A percentile compares a stretch with the other conserved stretches of the same genome.
Evolutionary conservation across 306 rosid species (phyloP).

Genomic region (Datisca glomerata): DNA sequence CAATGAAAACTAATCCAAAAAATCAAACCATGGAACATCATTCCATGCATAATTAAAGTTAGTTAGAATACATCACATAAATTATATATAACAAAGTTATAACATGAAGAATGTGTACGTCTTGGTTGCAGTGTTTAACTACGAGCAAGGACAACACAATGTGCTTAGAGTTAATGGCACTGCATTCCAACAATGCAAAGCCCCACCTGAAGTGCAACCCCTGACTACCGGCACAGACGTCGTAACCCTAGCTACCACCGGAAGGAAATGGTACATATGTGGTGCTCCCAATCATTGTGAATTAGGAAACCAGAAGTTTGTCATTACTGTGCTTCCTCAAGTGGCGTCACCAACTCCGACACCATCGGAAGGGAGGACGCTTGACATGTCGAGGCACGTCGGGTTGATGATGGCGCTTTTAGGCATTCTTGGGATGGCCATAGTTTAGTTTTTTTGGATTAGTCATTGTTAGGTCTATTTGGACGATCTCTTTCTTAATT

Average conservation of each 20-base stretch:
- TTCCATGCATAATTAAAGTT: too few species aligned
- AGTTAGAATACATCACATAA: too few species aligned
- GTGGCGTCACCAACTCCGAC: background rate
- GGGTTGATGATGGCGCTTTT: background rate
- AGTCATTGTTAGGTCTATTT: too few species aligned
- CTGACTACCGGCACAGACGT: conserved; percentile 25
- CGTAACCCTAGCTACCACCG: conserved; percentile 17
- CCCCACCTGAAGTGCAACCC: conserved; percentile 3
- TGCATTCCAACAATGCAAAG: conserved; percentile 18
- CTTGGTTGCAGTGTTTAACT: conserved; percentile 26
- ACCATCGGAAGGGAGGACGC: background rate
- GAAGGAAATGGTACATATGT: conserved; percentile 44
- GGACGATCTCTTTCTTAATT: too few species aligned
- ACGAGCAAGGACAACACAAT: conserved; percentile 21
- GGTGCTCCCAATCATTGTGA: conserved; percentile 22
- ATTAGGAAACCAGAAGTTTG: conserved; percentile 24
- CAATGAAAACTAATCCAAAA: too few species aligned
- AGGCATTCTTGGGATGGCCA: background rate
- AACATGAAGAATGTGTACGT: too few species aligned
- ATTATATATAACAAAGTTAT: too few species aligned
- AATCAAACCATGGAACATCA: too few species aligned
- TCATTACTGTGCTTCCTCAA: conserved; percentile 23
- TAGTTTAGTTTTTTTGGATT: background rate
- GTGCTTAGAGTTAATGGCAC: conserved; percentile 30
- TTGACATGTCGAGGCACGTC: background rate